Base-by-base conservation (phyloP, 257 asterid species). In the Craterostigma plantagineum region DNA sequence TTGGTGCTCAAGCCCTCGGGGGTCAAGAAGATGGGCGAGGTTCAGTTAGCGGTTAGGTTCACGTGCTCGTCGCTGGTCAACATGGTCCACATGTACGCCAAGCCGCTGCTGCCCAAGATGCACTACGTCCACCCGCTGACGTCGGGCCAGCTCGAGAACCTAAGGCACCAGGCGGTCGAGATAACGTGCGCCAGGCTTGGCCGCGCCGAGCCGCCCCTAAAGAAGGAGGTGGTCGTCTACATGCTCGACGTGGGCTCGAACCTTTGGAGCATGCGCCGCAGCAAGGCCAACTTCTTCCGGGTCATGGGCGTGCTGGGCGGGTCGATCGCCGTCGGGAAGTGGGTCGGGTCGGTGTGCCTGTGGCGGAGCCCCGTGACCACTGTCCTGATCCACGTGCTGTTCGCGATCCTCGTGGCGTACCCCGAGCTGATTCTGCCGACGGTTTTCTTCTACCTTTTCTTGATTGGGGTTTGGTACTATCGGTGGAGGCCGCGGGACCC, bases 201-300 rank as follows among this genome's bases (percentile, higher is more conserved):
- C 27, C 55, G 84, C n/a, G 84, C 91, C 0, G 93, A 79, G 59
- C 91, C 91, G 8, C 91, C 90, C 8, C 51, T 79, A 10, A 48
- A 60, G 15, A 79, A 69, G 45, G 93, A 79, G 44, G 84, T 79
- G 2, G 83, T 79, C 14, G 93, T 76, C 12, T 77, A 72, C 73
- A 79, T 79, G 90, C 59, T 79, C 12, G 92, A 79, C 9, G 80
- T 63, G 1, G 92, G 68, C 48, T 72, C 83, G 11, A 73, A 79
- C 51, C 69, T 75, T 77, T 79, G 83, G 83, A 79, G 92, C 76
- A 69, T 75, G 87, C 62, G 92, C 42, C 51, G 80, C 46, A 75
- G 92, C 68, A 79, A 79, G 52, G 92, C 92, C 6, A 79, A 79
- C 36, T 75, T 75, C 71, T 75, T 69, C 47, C 46, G 87, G 35